Evolutionary conservation across 2,329 filamentous ascomycete species (phyloP).

Genomic region (Epichloe sibirici): DNA sequence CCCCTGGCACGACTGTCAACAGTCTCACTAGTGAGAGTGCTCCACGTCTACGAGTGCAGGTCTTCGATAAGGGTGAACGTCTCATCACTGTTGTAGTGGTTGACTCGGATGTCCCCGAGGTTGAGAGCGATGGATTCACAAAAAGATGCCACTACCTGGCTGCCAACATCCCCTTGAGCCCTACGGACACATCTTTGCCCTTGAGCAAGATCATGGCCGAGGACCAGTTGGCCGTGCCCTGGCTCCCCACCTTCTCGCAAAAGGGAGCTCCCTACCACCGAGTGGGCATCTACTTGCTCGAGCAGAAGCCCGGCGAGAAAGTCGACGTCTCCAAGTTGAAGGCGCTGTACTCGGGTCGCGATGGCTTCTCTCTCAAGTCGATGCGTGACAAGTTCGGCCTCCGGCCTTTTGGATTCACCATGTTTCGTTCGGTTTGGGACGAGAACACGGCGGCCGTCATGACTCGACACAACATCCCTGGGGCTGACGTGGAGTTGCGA

Average conservation of each 20-base stretch:
- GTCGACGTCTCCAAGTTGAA: slow-evolving; percentile 48
- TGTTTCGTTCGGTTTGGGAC: slow-evolving; percentile 89
- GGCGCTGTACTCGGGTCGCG: slow-evolving; percentile 38
- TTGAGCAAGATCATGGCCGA: slow-evolving; percentile 47
- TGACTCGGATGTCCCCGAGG: slow-evolving; percentile 79
- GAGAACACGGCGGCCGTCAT: slow-evolving; percentile 79
- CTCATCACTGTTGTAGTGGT: slow-evolving; percentile 76
- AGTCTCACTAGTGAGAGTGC: slow-evolving; percentile 60
- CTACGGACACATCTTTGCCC: slow-evolving; percentile 47
- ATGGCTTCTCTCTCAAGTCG: slow-evolving; percentile 63
- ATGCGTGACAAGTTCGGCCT: slow-evolving; percentile 60
- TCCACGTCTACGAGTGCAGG: slow-evolving; percentile 69
- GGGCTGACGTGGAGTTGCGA: slow-evolving; percentile 75
- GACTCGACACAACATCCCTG: slow-evolving; percentile 61
- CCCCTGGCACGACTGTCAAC: slow-evolving; percentile 68
- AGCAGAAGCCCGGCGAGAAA: slow-evolving; percentile 53
- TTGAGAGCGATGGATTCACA: slow-evolving; percentile 61
- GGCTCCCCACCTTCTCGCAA: slow-evolving; percentile 76
- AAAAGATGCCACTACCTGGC: slow-evolving; percentile 84
- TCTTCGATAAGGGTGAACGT: slow-evolving; percentile 70
- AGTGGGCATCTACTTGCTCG: slow-evolving; percentile 68
- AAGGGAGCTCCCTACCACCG: slow-evolving; percentile 90
- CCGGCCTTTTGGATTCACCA: slow-evolving; percentile 64
- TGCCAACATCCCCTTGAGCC: slow-evolving; percentile 43
- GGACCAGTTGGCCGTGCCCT: slow-evolving; percentile 61